Conservation (phyloP, 148 eudicot species). For the Arctostaphylos glauca region DNA sequence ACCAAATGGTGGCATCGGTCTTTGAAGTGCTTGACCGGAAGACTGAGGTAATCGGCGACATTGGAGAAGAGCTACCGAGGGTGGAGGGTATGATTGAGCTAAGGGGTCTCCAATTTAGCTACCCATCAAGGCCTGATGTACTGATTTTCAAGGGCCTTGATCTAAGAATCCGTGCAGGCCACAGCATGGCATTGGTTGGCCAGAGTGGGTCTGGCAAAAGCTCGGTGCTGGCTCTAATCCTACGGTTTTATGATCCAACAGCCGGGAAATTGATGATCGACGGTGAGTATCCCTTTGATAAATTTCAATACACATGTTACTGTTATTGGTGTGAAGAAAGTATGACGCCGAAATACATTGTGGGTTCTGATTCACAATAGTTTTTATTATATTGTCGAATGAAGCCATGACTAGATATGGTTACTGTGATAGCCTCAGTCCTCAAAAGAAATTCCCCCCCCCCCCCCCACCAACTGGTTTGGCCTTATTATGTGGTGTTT, state of each 20-base stretch:
- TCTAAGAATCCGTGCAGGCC: conserved; percentile 62
- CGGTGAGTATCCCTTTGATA: conserved; percentile 39
- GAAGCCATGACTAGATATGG: background rate
- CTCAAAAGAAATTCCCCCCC: background rate
- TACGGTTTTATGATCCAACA: conserved; percentile 87
- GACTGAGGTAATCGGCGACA: conserved; percentile 56
- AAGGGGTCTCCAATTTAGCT: conserved; percentile 65
- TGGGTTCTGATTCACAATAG: background rate
- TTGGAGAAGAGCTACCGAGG: conserved; percentile 66
- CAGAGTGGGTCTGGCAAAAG: conserved; percentile 98
- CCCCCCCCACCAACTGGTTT: background rate
- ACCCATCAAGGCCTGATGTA: conserved; percentile 89
- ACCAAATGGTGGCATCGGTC: conserved; percentile 89
- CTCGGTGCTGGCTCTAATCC: conserved; percentile 79
- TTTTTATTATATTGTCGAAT: background rate
- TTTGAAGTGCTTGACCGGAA: conserved; percentile 82
- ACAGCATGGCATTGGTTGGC: conserved; percentile 92
- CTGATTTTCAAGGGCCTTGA: conserved; percentile 64
- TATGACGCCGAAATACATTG: background rate
- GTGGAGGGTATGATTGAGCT: conserved; percentile 83
- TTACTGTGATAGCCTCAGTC: background rate
- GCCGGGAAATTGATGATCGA: conserved; percentile 81
- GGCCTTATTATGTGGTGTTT: background rate
- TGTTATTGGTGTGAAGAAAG: background rate
- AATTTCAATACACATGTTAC: background rate